Evolutionary conservation across 2,329 filamentous ascomycete genomes (phyloP).

Genomic region (Fusarium azukiicola): DNA sequence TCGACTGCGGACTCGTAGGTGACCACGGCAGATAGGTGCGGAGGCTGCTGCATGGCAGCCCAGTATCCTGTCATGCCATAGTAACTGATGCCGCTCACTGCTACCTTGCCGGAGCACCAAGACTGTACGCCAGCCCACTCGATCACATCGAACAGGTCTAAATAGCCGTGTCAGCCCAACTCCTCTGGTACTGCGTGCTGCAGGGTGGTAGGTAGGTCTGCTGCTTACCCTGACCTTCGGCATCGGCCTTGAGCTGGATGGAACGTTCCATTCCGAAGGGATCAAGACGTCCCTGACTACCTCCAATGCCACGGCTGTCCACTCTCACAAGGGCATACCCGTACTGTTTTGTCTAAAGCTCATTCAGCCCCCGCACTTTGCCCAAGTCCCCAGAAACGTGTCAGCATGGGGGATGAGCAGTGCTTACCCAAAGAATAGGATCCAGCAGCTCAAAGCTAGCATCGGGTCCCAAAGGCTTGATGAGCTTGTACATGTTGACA

Average conservation of each 20-base stretch:
- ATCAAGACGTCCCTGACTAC: slow-evolving; percentile 27
- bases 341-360: slow-evolving; percentile 22
- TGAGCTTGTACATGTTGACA: slow-evolving; percentile 23
- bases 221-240: slow-evolving; percentile 21
- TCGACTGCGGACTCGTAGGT: slow-evolving; percentile 21
- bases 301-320: slow-evolving; percentile 26
- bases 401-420: not conserved
- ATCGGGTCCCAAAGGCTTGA: slow-evolving; percentile 25
- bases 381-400: not conserved
- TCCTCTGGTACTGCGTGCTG: not conserved
- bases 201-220: not conserved
- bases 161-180: not conserved
- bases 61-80: slow-evolving; percentile 27
- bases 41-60: slow-evolving; percentile 26
- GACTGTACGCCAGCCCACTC: slow-evolving; percentile 25
- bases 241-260: slow-evolving; percentile 9
- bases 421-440: slow-evolving; percentile 27
- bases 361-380: not conserved
- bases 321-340: slow-evolving; percentile 30
- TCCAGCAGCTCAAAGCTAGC: slow-evolving; percentile 22
- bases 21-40: slow-evolving; percentile 22
- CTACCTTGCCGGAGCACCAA: slow-evolving; percentile 26
- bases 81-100: slow-evolving; percentile 25
- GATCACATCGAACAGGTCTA: slow-evolving; percentile 27
- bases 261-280: slow-evolving; percentile 23